Evolutionary conservation across 495 filamentous ascomycete species (phyloP), one percentile per base, ranked within the genome.

Genomic region (Penicillium desertorum): DNA sequence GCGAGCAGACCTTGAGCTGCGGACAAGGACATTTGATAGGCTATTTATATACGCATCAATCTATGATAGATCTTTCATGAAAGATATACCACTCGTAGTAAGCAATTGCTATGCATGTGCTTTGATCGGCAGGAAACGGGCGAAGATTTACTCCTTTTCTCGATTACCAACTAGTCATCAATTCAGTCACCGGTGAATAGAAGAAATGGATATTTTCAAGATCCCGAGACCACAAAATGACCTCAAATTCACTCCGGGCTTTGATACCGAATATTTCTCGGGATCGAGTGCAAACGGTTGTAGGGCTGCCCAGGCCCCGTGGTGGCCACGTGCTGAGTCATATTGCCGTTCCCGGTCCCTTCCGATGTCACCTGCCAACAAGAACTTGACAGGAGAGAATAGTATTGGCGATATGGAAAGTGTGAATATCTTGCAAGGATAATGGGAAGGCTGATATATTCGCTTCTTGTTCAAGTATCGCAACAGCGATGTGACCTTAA

Each of bases 301-400:
- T 3, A 52, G 32, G 39, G 37, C 42, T 49, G 30, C 51, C 23
- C 23, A 25, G 23, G 5, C 23, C 23, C 23, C 23, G 23, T 25
- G 23, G 23, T 25, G 44, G 51, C 34, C 20, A 8, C 37, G 27
- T 34, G 53, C 37, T 63, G 52, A 52, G 36, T 51, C 57, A 57
- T 51, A 29, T 27, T 12, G 37, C 5, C 17, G 22, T 8, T 32
- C 60, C 70, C 70, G 70, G 53, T 57, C 65, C 58, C 39, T 59
- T 54, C 70, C 70, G 70, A 67, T 17, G 62, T 72, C 70, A 72
- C 63, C 67, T 71, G 70, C 58, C 44, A 47, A 32, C 30, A 37
- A 45, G 30, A 49, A 32, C 23, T 45, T 37, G 45, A 55, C 32
- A 36, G 48, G 23, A 60, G 42, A 17, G 30, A 14, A 10, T 17